Evolutionary conservation across 345 rosid genomes (phyloP), one percentile per base, ranked within the genome.

Genomic region (Nephelium lappaceum): DNA sequence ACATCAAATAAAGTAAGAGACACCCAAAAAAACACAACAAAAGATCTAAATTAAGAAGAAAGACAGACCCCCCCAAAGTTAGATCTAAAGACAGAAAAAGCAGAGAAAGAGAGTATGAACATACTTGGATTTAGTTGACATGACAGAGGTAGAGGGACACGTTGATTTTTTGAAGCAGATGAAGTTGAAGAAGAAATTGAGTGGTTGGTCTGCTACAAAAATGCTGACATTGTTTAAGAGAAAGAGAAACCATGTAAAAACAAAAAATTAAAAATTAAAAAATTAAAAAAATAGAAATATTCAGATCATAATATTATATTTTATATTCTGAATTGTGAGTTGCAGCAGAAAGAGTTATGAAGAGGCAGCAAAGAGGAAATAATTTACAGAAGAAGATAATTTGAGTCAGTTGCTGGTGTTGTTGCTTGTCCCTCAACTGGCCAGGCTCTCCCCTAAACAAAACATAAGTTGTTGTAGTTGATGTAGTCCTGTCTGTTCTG

Each of bases 91-190:
- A 71, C 47, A 79, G 67, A 77, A 64, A 66, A 42, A 51, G 49
- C 4, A 27, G 31, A 62, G 31, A 36, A 42, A 71, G 41, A 49
- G 67, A 2, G 45, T 61, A 64, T 8, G 45, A 8, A 76, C 89
- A 87, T 77, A 92, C 96, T 84, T 90, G 87, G 90, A 78, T 86
- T 90, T 90, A 65, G 92, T 60, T 78, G 92, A 79, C 96, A 92
- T 92, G 80, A 65, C 74, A 65, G 73, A 31, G 79, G 74, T 27
- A 36, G 38, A 43, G 73, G 69, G 64, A 65, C 63, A 12, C 31
- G 18, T 27, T 16, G 51, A 38, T 31, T 67, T n/a, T n/a, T 45
- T 72, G 51, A 18, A 57, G 76, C 45, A 75, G 67, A 80, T 65
- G 77, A 60, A 72, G 58, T 43, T 72, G 27, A 64, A 41, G 68